phyloP scores from a whole-genome alignment of 208 protist species.

The Phytomonas sp. region DNA sequence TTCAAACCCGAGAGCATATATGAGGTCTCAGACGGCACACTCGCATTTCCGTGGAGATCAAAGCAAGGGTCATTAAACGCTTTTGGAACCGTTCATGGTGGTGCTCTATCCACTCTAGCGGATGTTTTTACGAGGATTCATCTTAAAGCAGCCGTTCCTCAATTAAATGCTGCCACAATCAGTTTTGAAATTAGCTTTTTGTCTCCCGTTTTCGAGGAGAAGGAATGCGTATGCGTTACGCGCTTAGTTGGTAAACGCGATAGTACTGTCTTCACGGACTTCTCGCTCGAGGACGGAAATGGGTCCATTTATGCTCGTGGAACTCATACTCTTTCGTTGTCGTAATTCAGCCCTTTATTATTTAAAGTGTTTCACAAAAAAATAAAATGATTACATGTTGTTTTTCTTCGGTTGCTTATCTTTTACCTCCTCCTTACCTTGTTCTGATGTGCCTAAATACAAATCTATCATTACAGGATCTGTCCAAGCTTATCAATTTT shows the following conservation, averaged over 20 bases:
- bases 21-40: conserved; percentile 24
- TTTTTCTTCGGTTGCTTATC: neutral
- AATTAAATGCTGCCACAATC: conserved; percentile 20
- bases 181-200: conserved; percentile 85
- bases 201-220: conserved; percentile 51
- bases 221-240: conserved; percentile 62
- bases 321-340: conserved; percentile 51
- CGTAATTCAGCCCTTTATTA: conserved; percentile 6
- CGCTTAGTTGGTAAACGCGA: conserved; percentile 28
- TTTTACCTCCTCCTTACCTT: neutral
- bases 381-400: neutral
- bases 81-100: conserved; percentile 78
- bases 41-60: conserved; percentile 63
- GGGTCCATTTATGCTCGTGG: conserved; percentile 59
- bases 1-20: conserved; percentile 44
- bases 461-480: neutral
- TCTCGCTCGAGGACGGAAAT: conserved; percentile 61
- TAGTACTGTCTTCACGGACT: conserved; percentile 57
- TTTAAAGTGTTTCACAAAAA: neutral
- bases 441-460: neutral
- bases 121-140: conserved; percentile 81
- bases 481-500: neutral
- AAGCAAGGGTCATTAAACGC: conserved; percentile 48
- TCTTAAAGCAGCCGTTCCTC: conserved; percentile 16
- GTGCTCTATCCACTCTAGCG: conserved; percentile 72